Base-by-base conservation (phyloP, 495 filamentous ascomycete genomes). In the Bacidia rubella region DNA sequence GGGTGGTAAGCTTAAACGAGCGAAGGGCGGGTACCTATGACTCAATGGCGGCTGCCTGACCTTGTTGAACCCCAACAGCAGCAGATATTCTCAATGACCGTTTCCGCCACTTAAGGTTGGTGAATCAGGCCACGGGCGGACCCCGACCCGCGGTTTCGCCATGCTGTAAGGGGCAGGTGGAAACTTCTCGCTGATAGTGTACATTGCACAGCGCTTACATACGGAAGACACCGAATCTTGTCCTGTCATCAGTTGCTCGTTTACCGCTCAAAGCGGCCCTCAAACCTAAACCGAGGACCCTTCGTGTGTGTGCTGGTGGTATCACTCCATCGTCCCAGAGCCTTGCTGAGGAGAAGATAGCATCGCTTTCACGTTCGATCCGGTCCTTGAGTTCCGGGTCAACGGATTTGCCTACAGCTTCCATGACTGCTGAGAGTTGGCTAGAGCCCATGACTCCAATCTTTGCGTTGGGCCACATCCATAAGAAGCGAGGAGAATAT, bases 251-350 rank as follows among this genome's bases (percentile, higher is more conserved):
- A 45, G 69, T 59, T 53, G 79, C 69, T 41, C 73, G 71, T 60
- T 73, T 72, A 11, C 86, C 85, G 19, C 82, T 78, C 60, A 88
- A 63, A 19, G 89, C 87, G 60, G 86, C 86, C 57, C 76, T 74
- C 66, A 98, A 68, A 1, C 87, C 86, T 56, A 97, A 62, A 0
- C 89, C 92, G 12, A 98, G 68, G 53, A 94, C 85, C 35, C 73
- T 70, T 65, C 92, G 74, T 40, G 92, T 97, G 62, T 97, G 87
- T 47, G 80, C 78, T 0, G 92, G 92, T 0, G 85, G 86, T 53
- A 97, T 95, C 2, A 98, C 78, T 2, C 92, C 92, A 62, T 98
- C 92, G 64, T 98, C 90, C 92, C 92, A 98, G 55, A 98, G 63
- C 51, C 93, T 77, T 17, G 92, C 92, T 35, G 79, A 84, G 2